These are phyloP conservation scores for Tuber umbilicatum DNA, from an alignment of 495 filamentous ascomycete species.

Conservation along the genomic window DNA sequence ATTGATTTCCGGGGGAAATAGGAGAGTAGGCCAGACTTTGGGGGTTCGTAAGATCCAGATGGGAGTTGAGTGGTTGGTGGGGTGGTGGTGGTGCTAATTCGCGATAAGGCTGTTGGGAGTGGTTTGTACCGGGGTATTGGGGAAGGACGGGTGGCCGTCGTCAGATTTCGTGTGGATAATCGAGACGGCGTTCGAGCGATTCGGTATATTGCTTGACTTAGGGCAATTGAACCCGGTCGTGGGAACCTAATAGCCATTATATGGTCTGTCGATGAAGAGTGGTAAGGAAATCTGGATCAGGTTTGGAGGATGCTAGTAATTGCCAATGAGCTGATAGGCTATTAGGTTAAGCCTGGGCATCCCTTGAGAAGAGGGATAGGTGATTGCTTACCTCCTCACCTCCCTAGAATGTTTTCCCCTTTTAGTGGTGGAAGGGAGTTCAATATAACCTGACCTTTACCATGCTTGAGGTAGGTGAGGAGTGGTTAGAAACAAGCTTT, in stretches of 20 bases:
- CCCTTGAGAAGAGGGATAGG: background rate
- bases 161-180: background rate
- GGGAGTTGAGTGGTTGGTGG: constrained; percentile 34
- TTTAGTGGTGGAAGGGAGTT: background rate
- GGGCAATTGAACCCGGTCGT: background rate
- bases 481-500: constrained; percentile 11
- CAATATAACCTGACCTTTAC: no score
- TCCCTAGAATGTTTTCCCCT: background rate
- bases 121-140: constrained; percentile 20
- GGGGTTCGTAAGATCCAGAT: constrained; percentile 54
- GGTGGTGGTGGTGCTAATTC: constrained; percentile 17
- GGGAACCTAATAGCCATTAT: background rate
- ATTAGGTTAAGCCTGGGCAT: background rate
- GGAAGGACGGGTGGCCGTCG: background rate
- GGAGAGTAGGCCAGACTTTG: constrained; percentile 70
- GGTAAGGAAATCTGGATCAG: background rate
- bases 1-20: constrained; percentile 67
- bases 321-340: background rate
- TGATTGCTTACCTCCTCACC: background rate
- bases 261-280: background rate
- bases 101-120: background rate
- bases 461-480: background rate
- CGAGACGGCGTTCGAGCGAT: background rate
- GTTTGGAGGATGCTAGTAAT: background rate
- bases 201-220: background rate